These are phyloP conservation scores for Cutaneotrichosporon spelunceum DNA, from an alignment of 1,284 basidiomycete species.

Conservation along the genomic window DNA sequence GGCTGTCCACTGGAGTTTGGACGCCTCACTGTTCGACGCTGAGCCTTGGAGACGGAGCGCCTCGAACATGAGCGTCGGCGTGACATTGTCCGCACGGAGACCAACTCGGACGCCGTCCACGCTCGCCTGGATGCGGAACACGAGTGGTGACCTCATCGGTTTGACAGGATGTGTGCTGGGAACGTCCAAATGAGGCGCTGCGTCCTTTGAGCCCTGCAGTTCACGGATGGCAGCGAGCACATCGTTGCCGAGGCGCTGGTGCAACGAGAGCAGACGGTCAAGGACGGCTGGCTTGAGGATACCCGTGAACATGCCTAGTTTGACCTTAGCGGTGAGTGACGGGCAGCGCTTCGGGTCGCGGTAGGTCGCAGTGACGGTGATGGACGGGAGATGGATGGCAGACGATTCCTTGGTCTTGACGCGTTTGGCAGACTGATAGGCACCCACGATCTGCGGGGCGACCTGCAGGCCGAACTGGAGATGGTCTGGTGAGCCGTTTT, in stretches of 20 bases:
- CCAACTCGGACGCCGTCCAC: slow-evolving; percentile 41
- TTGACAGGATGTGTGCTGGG: slow-evolving; percentile 1
- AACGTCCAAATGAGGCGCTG: not conserved
- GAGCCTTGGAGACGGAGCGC: slow-evolving; percentile 36
- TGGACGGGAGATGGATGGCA: slow-evolving; percentile 30
- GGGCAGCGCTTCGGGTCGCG: slow-evolving; percentile 8
- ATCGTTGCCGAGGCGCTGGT: slow-evolving; percentile 43
- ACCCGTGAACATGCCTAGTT: slow-evolving; percentile 46
- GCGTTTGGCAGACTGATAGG: slow-evolving; percentile 34
- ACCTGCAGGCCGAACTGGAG: slow-evolving; percentile 35
- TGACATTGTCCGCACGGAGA: slow-evolving; percentile 44
- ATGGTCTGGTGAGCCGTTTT: slow-evolving; percentile 22
- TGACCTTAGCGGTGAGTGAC: slow-evolving; percentile 31
- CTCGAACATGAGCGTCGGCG: slow-evolving; percentile 43
- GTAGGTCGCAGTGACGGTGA: slow-evolving; percentile 24
- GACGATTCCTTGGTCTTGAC: slow-evolving; percentile 33
- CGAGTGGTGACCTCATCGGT: slow-evolving; percentile 1
- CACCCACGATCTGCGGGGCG: slow-evolving; percentile 40
- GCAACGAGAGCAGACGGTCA: slow-evolving; percentile 44
- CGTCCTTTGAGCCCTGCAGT: slow-evolving; percentile 5
- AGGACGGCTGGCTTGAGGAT: slow-evolving; percentile 47
- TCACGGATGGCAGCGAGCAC: slow-evolving; percentile 31
- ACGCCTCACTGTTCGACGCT: slow-evolving; percentile 29
- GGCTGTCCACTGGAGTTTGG: slow-evolving; percentile 40
- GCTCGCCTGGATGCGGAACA: slow-evolving; percentile 32